A percentile compares a stretch with the other conserved stretches of the same genome.
phyloP scores from a whole-genome alignment of 768 basidiomycete species.

The Amanita rimosa region DNA sequence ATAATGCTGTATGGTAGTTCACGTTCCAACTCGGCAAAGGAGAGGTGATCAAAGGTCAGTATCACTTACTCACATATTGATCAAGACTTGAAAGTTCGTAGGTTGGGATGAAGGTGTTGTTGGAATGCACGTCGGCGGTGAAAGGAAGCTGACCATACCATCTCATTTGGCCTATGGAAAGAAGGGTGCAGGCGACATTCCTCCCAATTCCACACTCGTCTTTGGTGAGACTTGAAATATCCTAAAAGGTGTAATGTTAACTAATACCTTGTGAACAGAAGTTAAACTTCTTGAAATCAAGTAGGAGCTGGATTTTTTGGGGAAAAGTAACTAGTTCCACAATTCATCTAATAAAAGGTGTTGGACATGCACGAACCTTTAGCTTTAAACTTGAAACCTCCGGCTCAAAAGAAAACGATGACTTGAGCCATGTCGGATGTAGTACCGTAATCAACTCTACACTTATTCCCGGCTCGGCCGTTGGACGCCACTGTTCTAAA shows the following conservation, averaged over 20 bases:
- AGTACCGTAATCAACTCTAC: too few relatives aligned
- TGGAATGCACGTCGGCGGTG: constrained; percentile 89
- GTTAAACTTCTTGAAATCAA: constrained; percentile 64
- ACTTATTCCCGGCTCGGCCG: too few relatives aligned
- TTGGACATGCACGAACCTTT: not conserved
- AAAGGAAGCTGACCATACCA: constrained; percentile 72
- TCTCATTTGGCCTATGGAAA: constrained; percentile 67
- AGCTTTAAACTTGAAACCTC: too few relatives aligned
- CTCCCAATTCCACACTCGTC: constrained; percentile 66
- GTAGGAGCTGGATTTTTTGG: constrained; percentile 13
- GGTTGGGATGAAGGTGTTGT: constrained; percentile 89
- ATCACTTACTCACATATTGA: not conserved
- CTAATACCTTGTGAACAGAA: constrained; percentile 28
- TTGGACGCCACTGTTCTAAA: too few relatives aligned
- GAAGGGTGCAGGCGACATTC: constrained; percentile 44
- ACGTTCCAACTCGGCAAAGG: constrained; percentile 73
- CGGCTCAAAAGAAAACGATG: too few relatives aligned
- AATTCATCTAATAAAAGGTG: not conserved
- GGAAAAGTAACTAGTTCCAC: constrained; percentile 1
- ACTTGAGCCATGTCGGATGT: too few relatives aligned
- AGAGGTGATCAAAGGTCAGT: constrained; percentile 82
- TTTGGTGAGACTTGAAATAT: constrained; percentile 48
- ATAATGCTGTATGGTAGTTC: constrained; percentile 32
- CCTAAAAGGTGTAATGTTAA: not conserved
- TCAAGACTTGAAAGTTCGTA: constrained; percentile 14